A percentile compares a stretch with the other conserved stretches of the same genome.
Evolutionary conservation across 2,329 filamentous ascomycete genomes (phyloP).

Genomic region (Paraphoma chrysanthemicola): DNA sequence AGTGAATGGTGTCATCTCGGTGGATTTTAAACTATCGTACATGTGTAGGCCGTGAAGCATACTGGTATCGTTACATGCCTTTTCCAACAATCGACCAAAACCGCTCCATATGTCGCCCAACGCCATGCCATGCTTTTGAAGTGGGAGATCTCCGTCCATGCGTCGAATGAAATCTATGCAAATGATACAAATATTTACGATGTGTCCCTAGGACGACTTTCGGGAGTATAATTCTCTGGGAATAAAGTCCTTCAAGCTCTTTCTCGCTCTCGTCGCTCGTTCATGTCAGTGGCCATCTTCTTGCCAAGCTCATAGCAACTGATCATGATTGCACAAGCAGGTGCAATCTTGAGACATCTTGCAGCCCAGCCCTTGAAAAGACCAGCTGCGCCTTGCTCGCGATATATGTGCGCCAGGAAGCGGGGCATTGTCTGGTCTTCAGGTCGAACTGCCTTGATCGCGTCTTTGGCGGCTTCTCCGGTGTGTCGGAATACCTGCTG

Average conservation of each 20-base stretch:
- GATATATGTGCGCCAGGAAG: slow-evolving; percentile 90
- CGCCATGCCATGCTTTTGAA: slow-evolving; percentile 14
- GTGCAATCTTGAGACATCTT: slow-evolving; percentile 90
- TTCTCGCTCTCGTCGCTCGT: slow-evolving; percentile 59
- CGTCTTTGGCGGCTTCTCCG: slow-evolving; percentile 44
- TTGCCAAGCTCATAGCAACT: slow-evolving; percentile 97
- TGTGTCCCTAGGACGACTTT: neutral
- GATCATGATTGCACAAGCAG: slow-evolving; percentile 98
- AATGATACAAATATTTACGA: slow-evolving; percentile 6
- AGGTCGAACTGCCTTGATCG: slow-evolving; percentile 58
- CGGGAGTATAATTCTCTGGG: slow-evolving; percentile 1
- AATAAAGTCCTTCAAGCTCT: slow-evolving; percentile 9
- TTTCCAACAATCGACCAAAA: neutral
- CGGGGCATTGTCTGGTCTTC: slow-evolving; percentile 81
- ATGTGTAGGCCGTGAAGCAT: slow-evolving; percentile 2
- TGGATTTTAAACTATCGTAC: slow-evolving; percentile 2
- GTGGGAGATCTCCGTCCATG: slow-evolving; percentile 3
- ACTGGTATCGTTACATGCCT: slow-evolving; percentile 12
- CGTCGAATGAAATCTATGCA: slow-evolving; percentile 1
- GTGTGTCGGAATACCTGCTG: slow-evolving; percentile 80
- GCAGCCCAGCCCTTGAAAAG: slow-evolving; percentile 93
- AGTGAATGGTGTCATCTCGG: too few species aligned
- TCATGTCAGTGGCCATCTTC: slow-evolving; percentile 79
- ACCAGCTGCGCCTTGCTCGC: slow-evolving; percentile 79
- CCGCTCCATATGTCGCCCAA: neutral